These are phyloP conservation scores for Phytophthora parvispora DNA, from an alignment of 352 stramenopile species.

Conservation along the genomic window DNA sequence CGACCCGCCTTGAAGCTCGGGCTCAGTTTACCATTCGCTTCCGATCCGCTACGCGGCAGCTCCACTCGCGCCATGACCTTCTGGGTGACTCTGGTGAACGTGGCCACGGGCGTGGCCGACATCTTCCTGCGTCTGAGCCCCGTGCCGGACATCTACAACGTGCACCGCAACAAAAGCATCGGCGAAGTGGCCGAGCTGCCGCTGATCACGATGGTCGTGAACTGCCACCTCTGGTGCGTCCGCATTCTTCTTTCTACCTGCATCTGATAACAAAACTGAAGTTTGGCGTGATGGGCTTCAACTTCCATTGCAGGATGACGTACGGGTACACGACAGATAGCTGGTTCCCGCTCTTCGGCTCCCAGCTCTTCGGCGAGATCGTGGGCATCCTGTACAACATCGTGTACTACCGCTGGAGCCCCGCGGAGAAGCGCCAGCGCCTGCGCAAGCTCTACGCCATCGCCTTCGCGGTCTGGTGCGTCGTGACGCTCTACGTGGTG, in stretches of 20 bases:
- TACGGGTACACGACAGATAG: conserved; percentile 34
- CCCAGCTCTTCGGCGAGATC: conserved; percentile 31
- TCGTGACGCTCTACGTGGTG: conserved; percentile 45
- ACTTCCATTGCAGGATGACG: conserved; percentile 12
- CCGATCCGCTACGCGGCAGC: background rate
- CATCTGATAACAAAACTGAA: conserved; percentile 16
- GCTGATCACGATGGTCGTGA: conserved; percentile 31
- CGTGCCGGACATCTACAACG: conserved; percentile 35
- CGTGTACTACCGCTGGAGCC: conserved; percentile 39
- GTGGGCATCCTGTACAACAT: conserved; percentile 23
- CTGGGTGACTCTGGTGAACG: conserved; percentile 27
- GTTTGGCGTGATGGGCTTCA: conserved; percentile 1
- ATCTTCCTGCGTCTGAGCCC: conserved; percentile 32
- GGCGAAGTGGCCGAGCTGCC: conserved; percentile 33
- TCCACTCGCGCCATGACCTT: conserved; percentile 30
- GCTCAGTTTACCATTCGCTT: conserved; percentile 19
- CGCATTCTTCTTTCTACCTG: background rate
- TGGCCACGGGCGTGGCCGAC: conserved; percentile 26
- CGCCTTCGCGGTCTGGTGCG: conserved; percentile 21
- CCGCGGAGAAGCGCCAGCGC: conserved; percentile 15
- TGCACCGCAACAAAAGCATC: conserved; percentile 35
- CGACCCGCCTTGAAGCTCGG: background rate
- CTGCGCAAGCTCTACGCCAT: conserved; percentile 20
- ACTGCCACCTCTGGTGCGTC: conserved; percentile 34
- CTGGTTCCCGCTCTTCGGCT: conserved; percentile 36